Evolutionary conservation across 129 eudicot species (phyloP).

Genomic region (Tagetes erecta): DNA sequence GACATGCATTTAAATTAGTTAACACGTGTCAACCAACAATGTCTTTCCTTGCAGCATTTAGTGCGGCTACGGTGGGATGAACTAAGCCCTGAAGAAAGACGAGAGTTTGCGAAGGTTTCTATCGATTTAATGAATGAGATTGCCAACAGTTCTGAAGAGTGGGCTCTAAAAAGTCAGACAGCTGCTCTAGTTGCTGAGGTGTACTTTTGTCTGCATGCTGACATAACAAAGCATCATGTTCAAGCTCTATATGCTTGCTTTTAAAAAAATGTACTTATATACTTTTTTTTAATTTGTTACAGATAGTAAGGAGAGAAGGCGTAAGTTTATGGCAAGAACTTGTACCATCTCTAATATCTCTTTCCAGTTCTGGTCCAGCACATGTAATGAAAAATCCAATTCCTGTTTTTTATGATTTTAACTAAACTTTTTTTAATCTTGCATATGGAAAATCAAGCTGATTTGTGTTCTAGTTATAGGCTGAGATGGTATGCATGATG

Average conservation of each 20-base stretch:
- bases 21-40: not conserved
- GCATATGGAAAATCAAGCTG: conserved; percentile 33
- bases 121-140: conserved; percentile 69
- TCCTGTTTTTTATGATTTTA: conserved; percentile 12
- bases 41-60: conserved; percentile 63
- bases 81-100: conserved; percentile 56
- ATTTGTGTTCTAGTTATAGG: conserved; percentile 56
- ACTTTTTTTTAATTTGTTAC: conserved; percentile 29
- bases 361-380: conserved; percentile 74
- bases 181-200: conserved; percentile 98
- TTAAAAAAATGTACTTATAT: no score
- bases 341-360: conserved; percentile 63
- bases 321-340: conserved; percentile 79
- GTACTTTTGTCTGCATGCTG: conserved; percentile 20
- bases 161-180: conserved; percentile 94
- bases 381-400: conserved; percentile 57
- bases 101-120: conserved; percentile 75
- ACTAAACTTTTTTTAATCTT: conserved; percentile 13
- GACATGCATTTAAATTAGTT: not conserved
- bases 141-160: conserved; percentile 67
- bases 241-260: conserved; percentile 18
- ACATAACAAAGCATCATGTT: conserved; percentile 14
- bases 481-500: conserved; percentile 87
- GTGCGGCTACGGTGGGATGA: conserved; percentile 95
- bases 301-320: conserved; percentile 97